A percentile compares a stretch with the other conserved stretches of the same genome.
Conservation (phyloP, 1,284 basidiomycete species). For the Bjerkandera adusta region DNA sequence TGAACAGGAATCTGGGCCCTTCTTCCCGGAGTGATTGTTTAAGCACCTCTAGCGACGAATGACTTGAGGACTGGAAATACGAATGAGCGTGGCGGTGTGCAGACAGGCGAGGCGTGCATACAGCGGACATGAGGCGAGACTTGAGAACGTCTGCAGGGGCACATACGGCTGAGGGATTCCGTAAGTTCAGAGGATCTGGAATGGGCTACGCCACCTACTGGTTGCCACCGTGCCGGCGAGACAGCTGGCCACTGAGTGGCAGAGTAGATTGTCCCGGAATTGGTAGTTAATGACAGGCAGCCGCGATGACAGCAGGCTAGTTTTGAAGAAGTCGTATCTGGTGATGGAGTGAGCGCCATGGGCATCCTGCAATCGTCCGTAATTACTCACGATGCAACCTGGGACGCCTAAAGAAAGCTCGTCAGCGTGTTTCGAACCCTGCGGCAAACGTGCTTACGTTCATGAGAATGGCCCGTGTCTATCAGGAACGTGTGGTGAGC, state of each 20-base stretch:
- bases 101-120: constrained; percentile 29
- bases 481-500: background rate
- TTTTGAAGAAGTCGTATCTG: constrained; percentile 90
- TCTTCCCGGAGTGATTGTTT: constrained; percentile 63
- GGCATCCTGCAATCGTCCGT: background rate
- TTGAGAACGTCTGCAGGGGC: constrained; percentile 88
- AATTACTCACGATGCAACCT: constrained; percentile 85
- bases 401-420: constrained; percentile 54
- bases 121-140: constrained; percentile 74
- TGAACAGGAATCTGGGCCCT: constrained; percentile 83
- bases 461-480: constrained; percentile 83
- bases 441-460: constrained; percentile 55
- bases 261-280: constrained; percentile 65
- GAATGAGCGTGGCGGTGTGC: background rate
- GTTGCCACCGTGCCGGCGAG: constrained; percentile 87
- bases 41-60: constrained; percentile 49
- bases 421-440: constrained; percentile 13
- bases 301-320: constrained; percentile 51
- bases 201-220: constrained; percentile 44
- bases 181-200: constrained; percentile 14
- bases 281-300: constrained; percentile 62
- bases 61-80: constrained; percentile 36
- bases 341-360: constrained; percentile 2
- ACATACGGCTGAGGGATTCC: constrained; percentile 61
- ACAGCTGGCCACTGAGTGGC: constrained; percentile 64